Base-by-base conservation (phyloP, 2,329 filamentous ascomycete genomes). In the Lanzia echinophila region DNA sequence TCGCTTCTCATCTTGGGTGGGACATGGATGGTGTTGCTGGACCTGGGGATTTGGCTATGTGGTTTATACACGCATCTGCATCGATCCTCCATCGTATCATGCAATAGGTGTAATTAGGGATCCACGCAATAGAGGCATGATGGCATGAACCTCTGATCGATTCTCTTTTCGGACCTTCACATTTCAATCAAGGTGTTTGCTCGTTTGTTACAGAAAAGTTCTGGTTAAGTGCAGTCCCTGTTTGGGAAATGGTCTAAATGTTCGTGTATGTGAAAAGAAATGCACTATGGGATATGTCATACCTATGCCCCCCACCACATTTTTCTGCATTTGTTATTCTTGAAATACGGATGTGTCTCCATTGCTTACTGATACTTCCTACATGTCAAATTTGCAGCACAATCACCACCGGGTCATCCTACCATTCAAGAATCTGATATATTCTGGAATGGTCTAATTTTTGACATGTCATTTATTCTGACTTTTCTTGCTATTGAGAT, bases 21-120 rank as follows among this genome's bases (percentile, higher is more conserved):
- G 61, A 60, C 58, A 60, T 56, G 60, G 56, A 59, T 63, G 64
- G 64, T 62, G 61, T 66, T 64, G 62, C 55, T 59, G 60, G 62
- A 57, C 51, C 58, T 57, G 58, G 61, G 59, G 59, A 58, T 63
- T 58, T 61, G 60, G 56, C 62, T 57, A 59, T 61, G 56, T 62
- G 52, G 60, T 60, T 53, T 67, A 57, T 66, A 39, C 36, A 61
- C 59, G 60, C 60, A 61, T 60, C 56, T 58, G 50, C 60, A 60
- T 60, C 61, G 58, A 61, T 59, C 58, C 60, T 64, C 58, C 53
- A 57, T 63, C 54, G 47, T 59, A 54, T 59, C 53, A 45, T 60
- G 56, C 60, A 60, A 39, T 60, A 56, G 62, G 53, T 56, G 60
- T 58, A 54, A 42, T 54, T 53, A 47, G 43, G 54, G 53, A 56